These are phyloP conservation scores for Tylopilus cervinicoccineus DNA, from an alignment of 768 basidiomycete species.

Conservation along the genomic window DNA sequence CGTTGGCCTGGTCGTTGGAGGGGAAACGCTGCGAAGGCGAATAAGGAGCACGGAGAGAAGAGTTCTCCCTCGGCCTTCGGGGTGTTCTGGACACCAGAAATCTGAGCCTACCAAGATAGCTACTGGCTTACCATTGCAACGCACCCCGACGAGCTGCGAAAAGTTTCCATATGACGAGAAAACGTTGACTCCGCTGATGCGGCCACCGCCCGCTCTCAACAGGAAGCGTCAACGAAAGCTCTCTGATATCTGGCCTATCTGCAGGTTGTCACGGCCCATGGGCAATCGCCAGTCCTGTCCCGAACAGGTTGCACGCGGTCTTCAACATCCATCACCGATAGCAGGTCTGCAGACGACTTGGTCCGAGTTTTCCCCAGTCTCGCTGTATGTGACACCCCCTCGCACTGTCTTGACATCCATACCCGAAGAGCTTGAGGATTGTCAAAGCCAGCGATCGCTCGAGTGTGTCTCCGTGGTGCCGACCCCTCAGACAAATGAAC, in stretches of 20 bases:
- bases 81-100: constrained; percentile 4
- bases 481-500: not conserved
- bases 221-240: constrained; percentile 16
- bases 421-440: constrained; percentile 28
- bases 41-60: not conserved
- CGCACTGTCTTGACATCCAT: constrained; percentile 24
- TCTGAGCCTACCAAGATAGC: constrained; percentile 1
- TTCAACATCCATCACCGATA: not conserved
- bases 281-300: constrained; percentile 4
- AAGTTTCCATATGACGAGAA: constrained; percentile 13
- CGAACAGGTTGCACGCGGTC: not conserved
- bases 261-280: constrained; percentile 13
- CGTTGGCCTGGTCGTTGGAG: constrained; percentile 25
- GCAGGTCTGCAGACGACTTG: constrained; percentile 24
- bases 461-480: constrained; percentile 6
- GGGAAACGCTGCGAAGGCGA: constrained; percentile 23
- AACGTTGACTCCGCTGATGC: constrained; percentile 8
- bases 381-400: constrained; percentile 15
- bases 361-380: constrained; percentile 26
- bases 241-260: constrained; percentile 20
- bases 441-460: constrained; percentile 19
- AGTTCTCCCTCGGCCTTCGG: not conserved
- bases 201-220: constrained; percentile 11
- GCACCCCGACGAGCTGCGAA: not conserved
- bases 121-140: not conserved